A percentile compares a stretch with the other conserved stretches of the same genome.
These are phyloP conservation scores for Adenanthera pavonina DNA, from an alignment of 306 rosid species.

Conservation along the genomic window DNA sequence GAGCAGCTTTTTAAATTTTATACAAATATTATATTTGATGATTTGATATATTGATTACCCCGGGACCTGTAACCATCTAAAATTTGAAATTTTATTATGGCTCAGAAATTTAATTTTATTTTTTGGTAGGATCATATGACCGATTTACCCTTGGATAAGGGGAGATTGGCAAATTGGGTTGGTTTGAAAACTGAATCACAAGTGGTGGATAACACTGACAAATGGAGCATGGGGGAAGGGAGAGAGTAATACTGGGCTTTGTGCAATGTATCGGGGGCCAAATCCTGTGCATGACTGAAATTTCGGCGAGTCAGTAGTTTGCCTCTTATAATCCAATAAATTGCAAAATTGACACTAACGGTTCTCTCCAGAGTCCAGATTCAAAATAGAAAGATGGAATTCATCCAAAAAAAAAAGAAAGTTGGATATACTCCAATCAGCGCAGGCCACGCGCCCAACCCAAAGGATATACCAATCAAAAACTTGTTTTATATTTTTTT, in stretches of 20 bases:
- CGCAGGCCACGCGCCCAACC: background rate
- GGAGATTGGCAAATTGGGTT: background rate
- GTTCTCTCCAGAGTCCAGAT: constrained; percentile 1
- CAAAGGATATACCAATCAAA: background rate
- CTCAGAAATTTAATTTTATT: background rate
- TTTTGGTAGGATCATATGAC: constrained; percentile 28
- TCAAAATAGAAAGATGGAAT: background rate
- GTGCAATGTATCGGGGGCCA: constrained; percentile 32
- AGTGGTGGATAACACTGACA: background rate
- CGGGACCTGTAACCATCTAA: constrained; percentile 15
- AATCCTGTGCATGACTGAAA: constrained; percentile 32
- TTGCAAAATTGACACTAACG: constrained; percentile 36
- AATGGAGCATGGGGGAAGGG: background rate
- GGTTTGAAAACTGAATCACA: background rate
- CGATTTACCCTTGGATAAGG: constrained; percentile 37
- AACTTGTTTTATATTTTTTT: background rate
- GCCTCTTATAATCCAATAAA: constrained; percentile 4
- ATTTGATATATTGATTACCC: constrained; percentile 8
- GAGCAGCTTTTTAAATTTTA: background rate
- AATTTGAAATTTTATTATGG: constrained; percentile 9
- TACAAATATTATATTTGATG: background rate
- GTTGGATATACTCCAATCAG: background rate
- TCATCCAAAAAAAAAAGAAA: too few relatives aligned
- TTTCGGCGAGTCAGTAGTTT: constrained; percentile 43
- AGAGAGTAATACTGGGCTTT: background rate